Evolutionary conservation across 495 filamentous ascomycete species (phyloP), one percentile per base, ranked within the genome.

Genomic region (Hypoxylon subgilvum): DNA sequence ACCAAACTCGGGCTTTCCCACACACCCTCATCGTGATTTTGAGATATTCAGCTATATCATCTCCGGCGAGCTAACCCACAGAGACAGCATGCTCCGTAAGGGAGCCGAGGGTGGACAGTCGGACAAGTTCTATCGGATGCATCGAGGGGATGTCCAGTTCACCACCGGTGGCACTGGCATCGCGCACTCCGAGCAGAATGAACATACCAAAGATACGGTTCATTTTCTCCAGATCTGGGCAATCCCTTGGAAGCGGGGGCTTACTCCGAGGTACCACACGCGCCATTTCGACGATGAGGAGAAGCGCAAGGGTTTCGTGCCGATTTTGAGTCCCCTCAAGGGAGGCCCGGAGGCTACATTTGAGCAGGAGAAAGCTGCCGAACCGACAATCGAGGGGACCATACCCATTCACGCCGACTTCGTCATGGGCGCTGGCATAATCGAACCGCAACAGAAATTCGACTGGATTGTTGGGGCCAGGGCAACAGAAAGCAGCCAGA

Each of bases 151-250:
- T 68, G 87, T 92, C 21, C 89, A 92, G 69, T 92, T 92, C 69
- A 92, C 88, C 2, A 90, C 85, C 10, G 89, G 87, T 22, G 89
- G 89, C 36, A 88, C 79, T 25, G 86, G 89, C 31, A 90, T 94
- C 63, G 81, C 87, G 18, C 88, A 94, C 65, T 84, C 79, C 10
- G 89, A 94, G 73, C 81, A 84, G 65, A 91, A 90, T 71, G 86
- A 91, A 63, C 77, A 85, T 60, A 65, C 70, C 12, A 72, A 74
- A 34, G 81, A 88, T 19, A 76, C 84, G 9, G 86, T 89, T 13
- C 89, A 93, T 66, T 91, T 92, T 69, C 76, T 92, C 16, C 88
- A 92, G 71, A 92, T 92, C 55, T 92, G 88, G 89, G 88, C 82
- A 2, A 69, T 87, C 16, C 88, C 89, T 1, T 90, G 88, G 83